Base-by-base conservation (phyloP, 805 yeast genomes). In the Kodamaea jinghongensis region DNA sequence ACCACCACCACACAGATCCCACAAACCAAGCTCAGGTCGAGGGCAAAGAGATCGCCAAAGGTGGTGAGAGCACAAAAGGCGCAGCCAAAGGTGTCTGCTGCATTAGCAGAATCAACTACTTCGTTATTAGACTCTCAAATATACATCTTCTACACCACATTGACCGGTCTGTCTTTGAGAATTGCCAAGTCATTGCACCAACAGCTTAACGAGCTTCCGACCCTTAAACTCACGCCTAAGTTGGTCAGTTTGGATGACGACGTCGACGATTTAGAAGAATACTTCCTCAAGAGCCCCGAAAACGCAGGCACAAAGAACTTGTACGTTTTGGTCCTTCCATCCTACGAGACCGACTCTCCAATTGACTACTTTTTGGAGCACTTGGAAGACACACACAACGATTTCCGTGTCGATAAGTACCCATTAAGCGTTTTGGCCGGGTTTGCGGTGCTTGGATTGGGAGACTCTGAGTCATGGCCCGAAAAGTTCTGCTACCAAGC, bases 341-440 rank as follows among this genome's bases (percentile, higher is more conserved):
- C 96, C 0, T 89, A 89, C 56, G 96, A 88, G 48, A 85, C 90
- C 0, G 97, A 89, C 58, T 86, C 95, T 1, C 96, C 97, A 10
- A 72, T 90, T 23, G 97, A 89, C 60, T 90, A 79, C 55, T 87
- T 88, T 59, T 65, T 89, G 41, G 95, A 86, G 51, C 80, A 86
- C 31, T 67, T 89, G 48, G 73, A 78, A 46, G 96, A 89, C 40
- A 87, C 95, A 1, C 78, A 78, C 45, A 82, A 83, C 45, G 97
- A 89, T 59, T 87, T 87, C 65, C 73, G 96, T 49, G 76, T 89
- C 25, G 96, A 88, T 55, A 86, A 86, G 45, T 81, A 78, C 48
- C 96, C 96, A 3, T 65, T 89, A 51, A 67, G 76, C 22, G 62
- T 71, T 28, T 58, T 90, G 13, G 70, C 81, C 4, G 97, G 96